These are phyloP conservation scores for Geosiphon pyriformis DNA, from an alignment of 192 early-diverging fungal genomes.

Conservation along the genomic window DNA sequence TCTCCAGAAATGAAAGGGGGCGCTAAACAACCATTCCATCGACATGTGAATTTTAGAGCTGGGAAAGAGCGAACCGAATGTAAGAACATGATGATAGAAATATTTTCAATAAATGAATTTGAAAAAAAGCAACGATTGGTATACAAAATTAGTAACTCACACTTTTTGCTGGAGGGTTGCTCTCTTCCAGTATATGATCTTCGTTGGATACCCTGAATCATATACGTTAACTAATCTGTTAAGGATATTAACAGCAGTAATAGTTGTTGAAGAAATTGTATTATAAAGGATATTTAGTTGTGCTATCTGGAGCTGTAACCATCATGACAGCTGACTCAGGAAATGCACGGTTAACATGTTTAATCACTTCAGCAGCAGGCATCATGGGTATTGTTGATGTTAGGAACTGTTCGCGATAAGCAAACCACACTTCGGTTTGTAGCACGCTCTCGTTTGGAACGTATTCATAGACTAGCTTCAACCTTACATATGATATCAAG, in stretches of 20 bases:
- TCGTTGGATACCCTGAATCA: slow-evolving; percentile 15
- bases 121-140: no score
- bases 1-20: slow-evolving; percentile 33
- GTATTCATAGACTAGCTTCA: slow-evolving; percentile 10
- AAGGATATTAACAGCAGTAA: neutral
- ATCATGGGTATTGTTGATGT: slow-evolving; percentile 15
- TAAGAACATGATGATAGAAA: neutral
- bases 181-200: neutral
- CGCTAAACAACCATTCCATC: slow-evolving; percentile 46
- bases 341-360: slow-evolving; percentile 15
- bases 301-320: slow-evolving; percentile 7
- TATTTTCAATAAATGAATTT: neutral
- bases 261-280: no score
- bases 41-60: slow-evolving; percentile 38
- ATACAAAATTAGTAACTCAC: no score
- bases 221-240: slow-evolving; percentile 6
- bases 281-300: slow-evolving; percentile 20
- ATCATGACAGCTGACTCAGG: slow-evolving; percentile 12
- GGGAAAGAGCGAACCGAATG: slow-evolving; percentile 4
- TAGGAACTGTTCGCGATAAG: slow-evolving; percentile 22
- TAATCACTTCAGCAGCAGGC: slow-evolving; percentile 25
- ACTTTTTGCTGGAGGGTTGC: neutral
- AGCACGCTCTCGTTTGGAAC: slow-evolving; percentile 6
- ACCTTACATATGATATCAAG: slow-evolving; percentile 12
- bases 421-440: slow-evolving; percentile 26